These are phyloP conservation scores for Pelomyxa schiedti DNA, from an alignment of 78 protist species.

Conservation along the genomic window DNA sequence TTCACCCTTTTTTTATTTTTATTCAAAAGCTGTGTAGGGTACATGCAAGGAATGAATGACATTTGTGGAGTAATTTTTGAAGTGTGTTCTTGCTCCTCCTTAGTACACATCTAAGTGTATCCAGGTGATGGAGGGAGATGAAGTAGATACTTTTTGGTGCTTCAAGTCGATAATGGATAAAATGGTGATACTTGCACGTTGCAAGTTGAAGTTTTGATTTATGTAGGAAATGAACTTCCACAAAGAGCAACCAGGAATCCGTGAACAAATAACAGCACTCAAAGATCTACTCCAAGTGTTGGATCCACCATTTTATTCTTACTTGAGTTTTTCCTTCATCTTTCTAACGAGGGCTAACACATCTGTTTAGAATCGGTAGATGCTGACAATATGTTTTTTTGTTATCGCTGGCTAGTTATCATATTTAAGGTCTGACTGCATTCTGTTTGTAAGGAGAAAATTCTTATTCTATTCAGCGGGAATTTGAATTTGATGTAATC, in stretches of 20 bases:
- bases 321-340: not conserved
- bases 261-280: not conserved
- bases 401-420: constrained; percentile 1
- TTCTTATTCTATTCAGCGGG: not conserved
- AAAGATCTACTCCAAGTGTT: not conserved
- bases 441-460: not conserved
- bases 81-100: too few species aligned
- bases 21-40: constrained; percentile 4
- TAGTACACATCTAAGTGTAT: too few species aligned
- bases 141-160: constrained; percentile 9
- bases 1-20: not conserved
- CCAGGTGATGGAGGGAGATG: not conserved
- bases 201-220: too few species aligned
- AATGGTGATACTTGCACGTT: too few species aligned
- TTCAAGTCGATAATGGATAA: constrained; percentile 6
- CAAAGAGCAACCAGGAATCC: not conserved
- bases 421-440: not conserved
- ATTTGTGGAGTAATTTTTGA: too few species aligned
- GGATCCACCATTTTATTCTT: not conserved
- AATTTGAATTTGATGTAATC: not conserved
- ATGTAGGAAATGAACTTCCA: not conserved
- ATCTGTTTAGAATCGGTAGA: not conserved
- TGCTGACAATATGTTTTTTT: not conserved
- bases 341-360: not conserved
- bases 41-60: constrained; percentile 14